phyloP scores from a whole-genome alignment of 805 yeast species.

The Saccharomycopsis fermentans region DNA sequence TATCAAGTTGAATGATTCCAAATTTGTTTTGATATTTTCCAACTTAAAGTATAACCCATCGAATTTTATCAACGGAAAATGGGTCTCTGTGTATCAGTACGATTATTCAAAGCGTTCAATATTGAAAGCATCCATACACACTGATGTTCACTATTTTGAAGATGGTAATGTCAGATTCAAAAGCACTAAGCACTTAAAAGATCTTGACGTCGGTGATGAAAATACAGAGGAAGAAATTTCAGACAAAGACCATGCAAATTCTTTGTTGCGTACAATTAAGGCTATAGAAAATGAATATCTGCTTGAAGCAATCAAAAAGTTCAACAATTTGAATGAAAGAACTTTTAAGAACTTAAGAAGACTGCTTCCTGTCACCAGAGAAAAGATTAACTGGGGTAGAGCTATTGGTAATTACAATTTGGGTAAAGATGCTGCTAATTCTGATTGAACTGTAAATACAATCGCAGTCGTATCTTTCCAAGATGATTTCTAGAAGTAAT shows the following conservation, averaged over 20 bases:
- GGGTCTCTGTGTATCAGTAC: conserved; percentile 61
- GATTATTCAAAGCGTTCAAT: conserved; percentile 18
- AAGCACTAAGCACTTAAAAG: conserved; percentile 30
- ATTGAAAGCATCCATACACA: conserved; percentile 29
- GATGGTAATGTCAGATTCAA: conserved; percentile 89
- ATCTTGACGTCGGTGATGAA: conserved; percentile 2
- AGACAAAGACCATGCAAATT: not conserved
- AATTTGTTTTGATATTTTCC: conserved; percentile 40
- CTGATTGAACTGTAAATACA: conserved; percentile 20
- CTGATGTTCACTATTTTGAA: conserved; percentile 87
- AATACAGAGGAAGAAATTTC: not conserved
- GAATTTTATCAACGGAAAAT: conserved; percentile 83
- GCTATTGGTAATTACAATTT: conserved; percentile 83
- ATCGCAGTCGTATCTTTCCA: not conserved
- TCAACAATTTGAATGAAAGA: conserved; percentile 64
- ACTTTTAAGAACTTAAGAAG: conserved; percentile 81
- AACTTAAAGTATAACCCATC: conserved; percentile 64
- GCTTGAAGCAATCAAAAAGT: conserved; percentile 42
- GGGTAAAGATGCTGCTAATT: conserved; percentile 65
- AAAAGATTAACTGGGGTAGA: conserved; percentile 91
- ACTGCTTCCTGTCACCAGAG: conserved; percentile 82
- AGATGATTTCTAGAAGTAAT: not conserved
- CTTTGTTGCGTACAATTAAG: conserved; percentile 2
- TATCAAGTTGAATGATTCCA: conserved; percentile 28
- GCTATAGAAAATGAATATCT: conserved; percentile 39